Evolutionary conservation across 768 basidiomycete species (phyloP), one percentile per base, ranked within the genome.

Genomic region (Pulveroboletus sp.): DNA sequence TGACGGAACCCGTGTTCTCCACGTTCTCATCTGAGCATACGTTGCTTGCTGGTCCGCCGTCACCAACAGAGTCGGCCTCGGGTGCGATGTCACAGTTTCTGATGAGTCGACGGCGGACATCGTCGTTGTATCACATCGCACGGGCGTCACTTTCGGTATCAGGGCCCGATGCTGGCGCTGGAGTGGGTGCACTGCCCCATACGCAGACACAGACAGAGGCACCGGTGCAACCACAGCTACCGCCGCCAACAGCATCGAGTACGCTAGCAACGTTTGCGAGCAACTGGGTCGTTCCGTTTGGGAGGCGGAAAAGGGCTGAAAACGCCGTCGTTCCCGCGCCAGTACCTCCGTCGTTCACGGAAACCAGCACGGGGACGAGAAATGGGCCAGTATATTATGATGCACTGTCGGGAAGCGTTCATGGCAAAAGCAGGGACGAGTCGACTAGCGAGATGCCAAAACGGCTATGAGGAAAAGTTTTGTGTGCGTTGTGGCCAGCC

Each of bases 281-380:
- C 42, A 85, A 77, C 63, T 85, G 80, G 80, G 83, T 83, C 1
- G 77, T 80, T 46, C 67, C 80, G 2, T 84, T 86, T 60, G 81
- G 82, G 28, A 72, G 81, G 44, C 79, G 74, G 65, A 82, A 76
- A 62, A 64, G 55, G 43, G 43, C 49, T 15, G 57, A 53, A 24
- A 41, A 52, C 61, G 11, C 24, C 7, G n/a, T 36, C 8, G 42
- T 55, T 30, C 36, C 43, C 6, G 6, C 43, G 26, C 35, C 51
- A 4, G 15, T 14, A 59, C 53, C 53, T 7, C 15, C 47, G 30
- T 31, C 43, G 14, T 36, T 38, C n/a, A 50, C 39, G 10, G 49
- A 50, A 18, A 39, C 45, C 2, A 54, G 43, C 17, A 32, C 66
- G 57, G 70, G 57, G 55, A 36, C 36, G 8, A 43, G 51, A 14